These are phyloP conservation scores for Leccinum glutinopallens DNA, from an alignment of 1,284 basidiomycete genomes.

Conservation along the genomic window DNA sequence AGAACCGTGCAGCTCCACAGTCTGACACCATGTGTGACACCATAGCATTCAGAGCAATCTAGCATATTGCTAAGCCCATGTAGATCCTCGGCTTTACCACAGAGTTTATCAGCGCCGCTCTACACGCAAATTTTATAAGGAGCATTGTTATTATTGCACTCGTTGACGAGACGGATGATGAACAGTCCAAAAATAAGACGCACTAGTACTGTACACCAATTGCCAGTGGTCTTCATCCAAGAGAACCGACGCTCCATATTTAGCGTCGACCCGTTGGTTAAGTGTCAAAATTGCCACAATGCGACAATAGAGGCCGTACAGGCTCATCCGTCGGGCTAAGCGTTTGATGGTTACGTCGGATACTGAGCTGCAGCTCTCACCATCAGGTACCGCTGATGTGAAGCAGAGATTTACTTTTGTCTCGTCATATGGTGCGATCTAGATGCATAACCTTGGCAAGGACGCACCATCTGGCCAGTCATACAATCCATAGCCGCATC, in stretches of 20 bases:
- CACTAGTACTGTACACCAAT: neutral
- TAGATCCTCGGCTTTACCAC: neutral
- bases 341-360: neutral
- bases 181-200: neutral
- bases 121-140: neutral
- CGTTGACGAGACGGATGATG: neutral
- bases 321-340: neutral
- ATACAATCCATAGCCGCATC: neutral
- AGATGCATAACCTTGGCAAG: neutral
- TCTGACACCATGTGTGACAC: neutral
- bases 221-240: neutral
- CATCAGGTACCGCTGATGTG: neutral
- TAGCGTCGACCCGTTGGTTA: neutral
- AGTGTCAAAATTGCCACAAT: neutral
- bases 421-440: neutral
- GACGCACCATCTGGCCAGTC: neutral
- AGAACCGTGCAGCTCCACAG: neutral
- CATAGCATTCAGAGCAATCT: neutral
- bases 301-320: neutral
- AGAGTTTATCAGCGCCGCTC: neutral
- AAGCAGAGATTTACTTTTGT: neutral
- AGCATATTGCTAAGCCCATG: neutral
- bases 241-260: neutral
- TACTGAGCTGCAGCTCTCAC: neutral
- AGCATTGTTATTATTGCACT: neutral